These are phyloP conservation scores for Dryadomyces quercus-mongolicae DNA, from an alignment of 2,329 filamentous ascomycete species.

Conservation along the genomic window DNA sequence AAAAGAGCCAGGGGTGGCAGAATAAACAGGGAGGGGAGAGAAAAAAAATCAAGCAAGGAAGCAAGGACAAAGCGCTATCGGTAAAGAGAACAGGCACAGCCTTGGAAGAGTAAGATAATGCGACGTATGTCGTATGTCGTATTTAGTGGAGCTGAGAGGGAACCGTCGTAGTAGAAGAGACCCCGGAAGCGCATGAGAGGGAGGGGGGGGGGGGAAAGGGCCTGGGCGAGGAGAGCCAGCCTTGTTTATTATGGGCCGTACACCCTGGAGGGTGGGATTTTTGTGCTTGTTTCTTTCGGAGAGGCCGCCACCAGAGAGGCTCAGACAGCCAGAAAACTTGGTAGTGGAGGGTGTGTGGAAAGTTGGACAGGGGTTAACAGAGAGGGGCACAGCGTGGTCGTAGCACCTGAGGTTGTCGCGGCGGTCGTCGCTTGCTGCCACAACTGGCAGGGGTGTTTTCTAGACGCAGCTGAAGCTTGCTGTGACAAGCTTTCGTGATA, in stretches of 20 bases:
- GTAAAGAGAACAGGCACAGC: background rate
- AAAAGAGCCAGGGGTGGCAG: background rate
- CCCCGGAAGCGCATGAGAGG: background rate
- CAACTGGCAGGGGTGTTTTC: background rate
- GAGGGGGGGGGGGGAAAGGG: background rate
- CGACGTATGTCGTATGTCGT: background rate
- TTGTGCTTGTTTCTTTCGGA: background rate
- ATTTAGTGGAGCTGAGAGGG: background rate
- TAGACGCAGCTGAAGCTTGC: too few relatives aligned
- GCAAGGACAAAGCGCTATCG: background rate
- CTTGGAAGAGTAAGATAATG: background rate
- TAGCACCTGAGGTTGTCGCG: background rate
- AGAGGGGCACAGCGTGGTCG: background rate
- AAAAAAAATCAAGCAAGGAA: background rate
- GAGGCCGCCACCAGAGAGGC: background rate
- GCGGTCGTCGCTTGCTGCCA: background rate
- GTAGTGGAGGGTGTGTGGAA: background rate
- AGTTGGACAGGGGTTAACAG: background rate
- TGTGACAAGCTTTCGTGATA: too few relatives aligned
- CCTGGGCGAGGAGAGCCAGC: background rate
- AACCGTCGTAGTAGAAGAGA: background rate
- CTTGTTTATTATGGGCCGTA: conserved; percentile 1
- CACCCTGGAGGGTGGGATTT: background rate
- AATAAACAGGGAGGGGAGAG: background rate
- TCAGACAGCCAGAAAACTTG: background rate